Evolutionary conservation across 225 moss, liverwort and hornwort genomes (phyloP).

Genomic region (Ulota crispa): DNA sequence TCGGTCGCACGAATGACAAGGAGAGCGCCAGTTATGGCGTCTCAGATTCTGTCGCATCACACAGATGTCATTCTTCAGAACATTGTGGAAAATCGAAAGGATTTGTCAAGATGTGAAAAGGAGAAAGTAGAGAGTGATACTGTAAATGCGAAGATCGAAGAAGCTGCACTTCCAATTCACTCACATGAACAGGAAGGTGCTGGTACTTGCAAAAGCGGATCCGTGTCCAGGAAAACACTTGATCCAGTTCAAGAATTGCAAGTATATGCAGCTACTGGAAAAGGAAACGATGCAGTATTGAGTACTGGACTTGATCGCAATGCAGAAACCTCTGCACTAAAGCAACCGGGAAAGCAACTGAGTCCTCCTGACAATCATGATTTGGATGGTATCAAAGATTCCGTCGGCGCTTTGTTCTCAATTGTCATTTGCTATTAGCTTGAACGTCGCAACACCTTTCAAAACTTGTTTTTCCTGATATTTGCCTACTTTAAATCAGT

Average conservation of each 20-base stretch:
- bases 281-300: slow-evolving; percentile 22
- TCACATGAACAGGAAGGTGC: slow-evolving; percentile 25
- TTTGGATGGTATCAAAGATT: slow-evolving; percentile 17
- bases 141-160: background rate
- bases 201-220: slow-evolving; percentile 6
- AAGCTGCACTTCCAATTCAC: slow-evolving; percentile 1
- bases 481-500: background rate
- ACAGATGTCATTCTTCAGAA: background rate
- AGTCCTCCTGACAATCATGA: background rate
- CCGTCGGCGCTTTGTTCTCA: background rate
- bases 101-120: slow-evolving; percentile 4
- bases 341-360: slow-evolving; percentile 10
- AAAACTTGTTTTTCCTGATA: background rate
- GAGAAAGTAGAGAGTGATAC: slow-evolving; percentile 6
- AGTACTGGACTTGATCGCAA: slow-evolving; percentile 13
- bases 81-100: slow-evolving; percentile 1
- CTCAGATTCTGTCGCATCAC: slow-evolving; percentile 13
- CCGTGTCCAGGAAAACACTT: slow-evolving; percentile 14
- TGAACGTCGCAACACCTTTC: background rate
- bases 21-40: slow-evolving; percentile 5
- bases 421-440: slow-evolving; percentile 1
- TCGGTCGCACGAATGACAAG: slow-evolving; percentile 22
- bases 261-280: slow-evolving; percentile 2
- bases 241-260: slow-evolving; percentile 17
- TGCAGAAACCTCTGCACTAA: background rate